These are phyloP conservation scores for Pythium apleroticum DNA, from an alignment of 352 stramenopile genomes.

Conservation along the genomic window DNA sequence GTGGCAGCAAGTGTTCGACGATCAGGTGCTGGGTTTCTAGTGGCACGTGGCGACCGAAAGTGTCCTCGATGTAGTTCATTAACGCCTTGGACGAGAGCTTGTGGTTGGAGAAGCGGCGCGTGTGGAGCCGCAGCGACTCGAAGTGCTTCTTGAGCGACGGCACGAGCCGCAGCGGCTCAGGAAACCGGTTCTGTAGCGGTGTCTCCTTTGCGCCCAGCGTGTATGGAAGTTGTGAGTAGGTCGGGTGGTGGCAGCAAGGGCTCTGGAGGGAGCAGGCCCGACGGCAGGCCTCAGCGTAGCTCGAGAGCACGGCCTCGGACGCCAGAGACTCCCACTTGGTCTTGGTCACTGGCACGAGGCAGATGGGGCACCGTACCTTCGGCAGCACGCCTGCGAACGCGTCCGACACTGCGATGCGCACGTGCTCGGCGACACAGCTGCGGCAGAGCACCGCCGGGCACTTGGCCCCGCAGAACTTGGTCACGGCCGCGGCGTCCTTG, in stretches of 20 bases:
- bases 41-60: constrained; percentile 15
- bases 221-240: constrained; percentile 25
- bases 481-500: not conserved
- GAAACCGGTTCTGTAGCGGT: not conserved
- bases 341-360: constrained; percentile 27
- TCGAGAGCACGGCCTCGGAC: not conserved
- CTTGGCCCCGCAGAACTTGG: constrained; percentile 11
- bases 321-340: constrained; percentile 12
- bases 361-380: constrained; percentile 28
- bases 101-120: constrained; percentile 17
- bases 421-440: constrained; percentile 19
- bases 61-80: constrained; percentile 17
- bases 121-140: constrained; percentile 2
- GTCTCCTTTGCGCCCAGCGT: not conserved
- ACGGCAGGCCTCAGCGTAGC: constrained; percentile 16
- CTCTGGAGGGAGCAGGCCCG: constrained; percentile 26
- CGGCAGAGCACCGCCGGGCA: constrained; percentile 26
- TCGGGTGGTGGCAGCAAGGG: constrained; percentile 28
- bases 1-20: constrained; percentile 18
- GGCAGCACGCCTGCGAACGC: constrained; percentile 26
- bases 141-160: constrained; percentile 11
- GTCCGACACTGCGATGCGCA: constrained; percentile 5
- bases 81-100: constrained; percentile 15
- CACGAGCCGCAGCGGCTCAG: constrained; percentile 2
- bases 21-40: constrained; percentile 16